Conservation (phyloP, 106 monocot species). For the Dioscorea alata region DNA sequence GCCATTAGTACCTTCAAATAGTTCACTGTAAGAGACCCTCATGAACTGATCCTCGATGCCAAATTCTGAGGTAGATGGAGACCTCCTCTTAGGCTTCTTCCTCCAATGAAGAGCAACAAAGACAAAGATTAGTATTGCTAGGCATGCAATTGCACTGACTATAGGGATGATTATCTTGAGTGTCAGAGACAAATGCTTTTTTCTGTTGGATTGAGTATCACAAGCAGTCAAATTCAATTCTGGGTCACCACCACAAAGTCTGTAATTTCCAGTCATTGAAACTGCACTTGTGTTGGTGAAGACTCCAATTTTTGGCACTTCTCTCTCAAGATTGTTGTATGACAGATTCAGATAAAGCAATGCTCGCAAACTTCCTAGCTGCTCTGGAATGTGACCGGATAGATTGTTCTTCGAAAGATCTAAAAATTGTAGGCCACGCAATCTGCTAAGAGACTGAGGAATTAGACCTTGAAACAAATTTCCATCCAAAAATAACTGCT, state of each 20-base stretch:
- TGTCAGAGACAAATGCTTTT: neutral
- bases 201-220: neutral
- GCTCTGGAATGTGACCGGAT: neutral
- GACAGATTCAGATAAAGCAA: neutral
- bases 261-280: conserved; percentile 7
- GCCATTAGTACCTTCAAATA: conserved; percentile 10
- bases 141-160: neutral
- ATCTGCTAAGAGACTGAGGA: conserved; percentile 10
- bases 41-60: neutral
- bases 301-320: conserved; percentile 3
- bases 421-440: conserved; percentile 15
- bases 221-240: conserved; percentile 15
- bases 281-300: conserved; percentile 15
- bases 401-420: conserved; percentile 29
- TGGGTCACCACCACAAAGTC: conserved; percentile 14
- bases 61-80: neutral
- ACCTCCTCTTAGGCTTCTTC: neutral
- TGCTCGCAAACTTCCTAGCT: neutral
- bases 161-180: neutral
- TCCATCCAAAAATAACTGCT: neutral
- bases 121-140: neutral
- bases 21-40: conserved; percentile 3
- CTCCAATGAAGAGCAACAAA: neutral
- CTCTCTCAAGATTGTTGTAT: conserved; percentile 2
- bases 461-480: conserved; percentile 7